Percentiles rank a stretch among this genome's conserved stretches.
Evolutionary conservation across 129 eudicot genomes (phyloP).

Genomic region (Pittosporum tobira): DNA sequence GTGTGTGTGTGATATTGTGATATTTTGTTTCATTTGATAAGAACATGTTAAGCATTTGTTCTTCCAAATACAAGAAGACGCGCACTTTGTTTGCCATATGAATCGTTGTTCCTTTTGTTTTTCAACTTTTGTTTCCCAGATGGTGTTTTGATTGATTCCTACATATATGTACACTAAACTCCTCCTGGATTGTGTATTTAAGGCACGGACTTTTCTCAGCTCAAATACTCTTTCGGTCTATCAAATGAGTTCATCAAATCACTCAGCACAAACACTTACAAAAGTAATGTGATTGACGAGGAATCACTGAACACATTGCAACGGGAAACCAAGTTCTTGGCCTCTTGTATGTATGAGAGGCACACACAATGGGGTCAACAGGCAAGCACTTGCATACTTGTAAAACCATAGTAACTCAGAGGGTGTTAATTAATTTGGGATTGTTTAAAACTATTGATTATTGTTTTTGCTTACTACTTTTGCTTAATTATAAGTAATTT

Average conservation of each 20-base stretch:
- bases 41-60: background rate
- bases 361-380: constrained; percentile 39
- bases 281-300: background rate
- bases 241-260: constrained; percentile 31
- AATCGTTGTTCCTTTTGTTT: no score
- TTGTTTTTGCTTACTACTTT: no score
- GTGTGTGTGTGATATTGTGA: no score
- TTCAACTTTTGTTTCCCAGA: no score
- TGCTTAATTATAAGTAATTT: no score
- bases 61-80: background rate
- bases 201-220: constrained; percentile 13
- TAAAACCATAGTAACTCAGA: no score
- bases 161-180: no score
- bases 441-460: no score
- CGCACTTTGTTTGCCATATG: background rate
- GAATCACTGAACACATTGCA: constrained; percentile 1
- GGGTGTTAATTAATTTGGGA: no score
- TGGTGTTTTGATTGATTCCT: no score
- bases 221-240: constrained; percentile 14
- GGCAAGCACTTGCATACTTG: constrained; percentile 41
- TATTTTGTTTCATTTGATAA: no score
- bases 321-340: constrained; percentile 18
- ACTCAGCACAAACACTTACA: background rate
- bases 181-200: background rate
- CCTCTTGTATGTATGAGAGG: constrained; percentile 29